Evolutionary conservation across 371 early-diverging fungal species (phyloP).

Genomic region (Mucor circinelloides): DNA sequence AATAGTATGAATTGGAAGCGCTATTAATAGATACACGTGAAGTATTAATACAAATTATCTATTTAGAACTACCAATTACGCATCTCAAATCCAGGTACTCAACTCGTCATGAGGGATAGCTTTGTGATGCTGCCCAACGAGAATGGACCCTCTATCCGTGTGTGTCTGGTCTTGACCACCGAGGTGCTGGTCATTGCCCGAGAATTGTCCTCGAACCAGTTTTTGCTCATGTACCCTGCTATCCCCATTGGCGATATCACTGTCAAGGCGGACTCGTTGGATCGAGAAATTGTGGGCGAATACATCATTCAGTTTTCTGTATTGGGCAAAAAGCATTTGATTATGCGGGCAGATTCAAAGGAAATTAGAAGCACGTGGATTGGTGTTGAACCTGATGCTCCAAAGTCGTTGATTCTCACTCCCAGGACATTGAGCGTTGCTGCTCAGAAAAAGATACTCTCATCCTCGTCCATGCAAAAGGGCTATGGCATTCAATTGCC

Average conservation of each 20-base stretch:
- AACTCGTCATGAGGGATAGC: constrained; percentile 28
- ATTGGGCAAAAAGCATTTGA: constrained; percentile 20
- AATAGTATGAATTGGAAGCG: constrained; percentile 19
- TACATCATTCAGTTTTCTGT: constrained; percentile 24
- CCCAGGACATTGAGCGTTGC: constrained; percentile 14
- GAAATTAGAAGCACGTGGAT: constrained; percentile 34
- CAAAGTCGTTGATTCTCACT: neutral
- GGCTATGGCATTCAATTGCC: neutral
- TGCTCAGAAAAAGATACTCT: constrained; percentile 19
- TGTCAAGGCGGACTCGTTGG: constrained; percentile 19
- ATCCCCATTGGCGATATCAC: constrained; percentile 22
- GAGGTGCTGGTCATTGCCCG: constrained; percentile 24
- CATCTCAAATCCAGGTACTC: constrained; percentile 10
- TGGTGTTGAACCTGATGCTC: constrained; percentile 18
- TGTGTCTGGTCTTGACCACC: constrained; percentile 24
- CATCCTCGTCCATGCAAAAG: neutral
- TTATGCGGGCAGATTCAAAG: constrained; percentile 26
- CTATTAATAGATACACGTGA: constrained; percentile 13
- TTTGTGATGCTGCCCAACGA: constrained; percentile 22
- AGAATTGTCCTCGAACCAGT: constrained; percentile 9
- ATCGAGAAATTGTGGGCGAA: constrained; percentile 27
- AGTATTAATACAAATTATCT: neutral
- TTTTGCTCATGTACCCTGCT: constrained; percentile 26
- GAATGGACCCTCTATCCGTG: constrained; percentile 15
- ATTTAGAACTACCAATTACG: constrained; percentile 28